Percentiles rank a stretch among this genome's conserved stretches.
Conservation (phyloP, 2,329 filamentous ascomycete genomes). For the Fusarium austroafricanum region DNA sequence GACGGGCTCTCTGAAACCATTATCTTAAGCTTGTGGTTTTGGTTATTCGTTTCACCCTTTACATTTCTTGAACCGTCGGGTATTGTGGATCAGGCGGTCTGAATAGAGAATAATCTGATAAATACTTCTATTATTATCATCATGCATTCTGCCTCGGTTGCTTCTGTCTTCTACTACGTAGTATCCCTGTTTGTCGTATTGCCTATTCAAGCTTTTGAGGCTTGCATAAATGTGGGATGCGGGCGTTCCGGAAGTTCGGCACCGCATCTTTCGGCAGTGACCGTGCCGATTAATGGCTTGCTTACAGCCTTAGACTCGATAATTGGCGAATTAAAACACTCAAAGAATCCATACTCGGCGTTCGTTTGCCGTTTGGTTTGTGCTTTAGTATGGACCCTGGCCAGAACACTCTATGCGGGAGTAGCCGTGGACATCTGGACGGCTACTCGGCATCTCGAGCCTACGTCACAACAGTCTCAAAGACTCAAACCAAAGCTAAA, state of each 20-base stretch:
- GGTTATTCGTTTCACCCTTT: conserved; percentile 73
- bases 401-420: conserved; percentile 22
- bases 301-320: background rate
- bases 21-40: conserved; percentile 57
- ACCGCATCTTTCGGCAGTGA: conserved; percentile 37
- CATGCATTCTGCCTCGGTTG: background rate
- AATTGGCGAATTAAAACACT: conserved; percentile 30
- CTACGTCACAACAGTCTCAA: conserved; percentile 29
- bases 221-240: conserved; percentile 25
- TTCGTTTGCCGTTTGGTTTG: conserved; percentile 31
- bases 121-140: background rate
- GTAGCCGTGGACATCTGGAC: conserved; percentile 17
- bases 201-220: conserved; percentile 3
- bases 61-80: conserved; percentile 56
- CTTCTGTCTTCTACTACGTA: background rate
- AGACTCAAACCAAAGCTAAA: background rate
- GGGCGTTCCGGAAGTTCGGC: conserved; percentile 46
- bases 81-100: background rate
- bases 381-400: conserved; percentile 7
- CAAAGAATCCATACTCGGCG: conserved; percentile 30
- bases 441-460: conserved; percentile 37
- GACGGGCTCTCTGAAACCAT: conserved; percentile 72
- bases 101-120: background rate
- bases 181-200: background rate
- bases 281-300: conserved; percentile 43